phyloP scores from a whole-genome alignment of 441 rosid species.

The Erodium trifolium region DNA sequence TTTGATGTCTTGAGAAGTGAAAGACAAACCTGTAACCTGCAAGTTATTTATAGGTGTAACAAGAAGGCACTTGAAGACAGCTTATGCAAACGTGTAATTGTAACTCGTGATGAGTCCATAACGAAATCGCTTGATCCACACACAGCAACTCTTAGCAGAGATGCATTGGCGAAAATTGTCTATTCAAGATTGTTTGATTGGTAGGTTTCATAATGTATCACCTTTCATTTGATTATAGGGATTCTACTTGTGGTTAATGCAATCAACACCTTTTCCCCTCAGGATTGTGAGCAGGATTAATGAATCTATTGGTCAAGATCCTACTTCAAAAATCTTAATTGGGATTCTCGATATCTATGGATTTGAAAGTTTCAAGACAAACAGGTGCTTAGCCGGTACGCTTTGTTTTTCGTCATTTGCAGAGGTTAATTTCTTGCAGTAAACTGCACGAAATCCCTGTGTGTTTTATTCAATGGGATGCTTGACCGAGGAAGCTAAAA shows the following conservation, averaged over 20 bases:
- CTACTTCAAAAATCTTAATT: conserved; percentile 63
- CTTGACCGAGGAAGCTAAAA: conserved; percentile 13
- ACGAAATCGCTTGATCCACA: conserved; percentile 80
- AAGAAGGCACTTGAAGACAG: conserved; percentile 71
- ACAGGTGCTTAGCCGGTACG: conserved; percentile 98
- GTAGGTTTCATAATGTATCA: conserved; percentile 31
- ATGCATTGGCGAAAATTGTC: conserved; percentile 88
- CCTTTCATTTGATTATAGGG: neutral
- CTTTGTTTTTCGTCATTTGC: conserved; percentile 56
- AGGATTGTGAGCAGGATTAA: conserved; percentile 92
- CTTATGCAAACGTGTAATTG: conserved; percentile 84
- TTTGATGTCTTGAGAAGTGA: conserved; percentile 4
- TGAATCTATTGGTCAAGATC: conserved; percentile 85
- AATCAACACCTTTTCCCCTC: conserved; percentile 21
- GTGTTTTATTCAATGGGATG: conserved; percentile 20
- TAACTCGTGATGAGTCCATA: conserved; percentile 92
- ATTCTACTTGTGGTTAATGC: conserved; percentile 17
- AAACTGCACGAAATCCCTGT: conserved; percentile 25
- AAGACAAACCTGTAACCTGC: conserved; percentile 20
- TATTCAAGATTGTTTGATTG: conserved; percentile 95
- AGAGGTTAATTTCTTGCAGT: conserved; percentile 29
- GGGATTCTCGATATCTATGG: conserved; percentile 89
- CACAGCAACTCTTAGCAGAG: conserved; percentile 74
- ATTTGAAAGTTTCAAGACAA: conserved; percentile 96
- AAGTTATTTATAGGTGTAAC: conserved; percentile 62